Evolutionary conservation across 331 rosid genomes (phyloP).

Genomic region (Quercus phellos): DNA sequence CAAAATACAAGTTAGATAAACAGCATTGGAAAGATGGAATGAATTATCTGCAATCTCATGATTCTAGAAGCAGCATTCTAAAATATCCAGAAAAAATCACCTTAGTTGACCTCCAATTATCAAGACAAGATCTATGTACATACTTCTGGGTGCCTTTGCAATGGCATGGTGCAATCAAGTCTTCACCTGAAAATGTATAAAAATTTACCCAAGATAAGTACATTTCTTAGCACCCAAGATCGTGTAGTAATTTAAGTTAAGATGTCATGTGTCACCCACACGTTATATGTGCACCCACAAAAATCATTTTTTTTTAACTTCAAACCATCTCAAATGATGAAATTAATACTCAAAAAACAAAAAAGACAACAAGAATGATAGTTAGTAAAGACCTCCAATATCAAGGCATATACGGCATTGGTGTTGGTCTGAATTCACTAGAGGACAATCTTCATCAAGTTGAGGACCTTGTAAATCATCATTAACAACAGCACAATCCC

Average conservation of each 20-base stretch:
- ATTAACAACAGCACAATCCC: constrained; percentile 21
- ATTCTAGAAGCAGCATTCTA: neutral
- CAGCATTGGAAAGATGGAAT: neutral
- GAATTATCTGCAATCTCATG: neutral
- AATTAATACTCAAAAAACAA: constrained; percentile 13
- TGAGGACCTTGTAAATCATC: constrained; percentile 45
- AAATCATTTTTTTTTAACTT: neutral
- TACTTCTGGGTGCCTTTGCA: constrained; percentile 98
- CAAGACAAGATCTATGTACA: constrained; percentile 93
- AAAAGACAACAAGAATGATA: constrained; percentile 1
- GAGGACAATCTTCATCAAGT: constrained; percentile 54
- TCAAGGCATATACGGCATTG: constrained; percentile 99
- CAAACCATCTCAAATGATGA: constrained; percentile 19
- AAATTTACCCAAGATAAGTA: constrained; percentile 2
- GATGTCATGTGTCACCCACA: neutral
- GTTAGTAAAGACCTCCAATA: constrained; percentile 56
- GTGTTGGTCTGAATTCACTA: constrained; percentile 61
- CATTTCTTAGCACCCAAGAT: neutral
- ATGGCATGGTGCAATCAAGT: constrained; percentile 94
- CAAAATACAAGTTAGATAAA: neutral
- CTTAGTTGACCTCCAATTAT: constrained; percentile 99
- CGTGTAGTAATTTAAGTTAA: neutral
- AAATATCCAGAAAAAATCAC: constrained; percentile 25
- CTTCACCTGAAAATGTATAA: constrained; percentile 60
- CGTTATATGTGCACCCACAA: neutral